Percentiles rank a stretch among this genome's conserved stretches.
Conservation (phyloP, 2,329 filamentous ascomycete genomes). For the Pyricularia pennisetigena region DNA sequence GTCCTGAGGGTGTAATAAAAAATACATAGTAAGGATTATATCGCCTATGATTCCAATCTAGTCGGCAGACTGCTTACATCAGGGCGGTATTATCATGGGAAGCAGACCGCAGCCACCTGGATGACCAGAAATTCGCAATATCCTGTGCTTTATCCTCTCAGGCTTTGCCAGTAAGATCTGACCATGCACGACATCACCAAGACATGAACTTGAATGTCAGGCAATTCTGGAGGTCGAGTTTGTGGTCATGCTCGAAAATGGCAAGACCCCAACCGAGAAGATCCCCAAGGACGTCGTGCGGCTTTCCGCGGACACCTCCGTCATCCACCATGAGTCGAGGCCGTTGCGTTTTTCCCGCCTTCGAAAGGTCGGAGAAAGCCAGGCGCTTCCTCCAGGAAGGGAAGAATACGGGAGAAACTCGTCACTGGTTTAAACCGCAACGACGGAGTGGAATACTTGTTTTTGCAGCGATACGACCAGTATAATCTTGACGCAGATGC, state of each 20-base stretch:
- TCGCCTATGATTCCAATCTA: too few species aligned
- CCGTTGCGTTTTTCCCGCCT: neutral
- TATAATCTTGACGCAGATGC: neutral
- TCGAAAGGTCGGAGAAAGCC: neutral
- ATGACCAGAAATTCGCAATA: too few species aligned
- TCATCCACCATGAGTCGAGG: neutral
- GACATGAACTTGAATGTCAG: too few species aligned
- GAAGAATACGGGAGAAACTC: constrained; percentile 4
- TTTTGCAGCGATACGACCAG: neutral
- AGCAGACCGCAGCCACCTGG: too few species aligned
- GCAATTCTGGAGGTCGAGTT: too few species aligned
- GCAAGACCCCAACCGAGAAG: neutral
- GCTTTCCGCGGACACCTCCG: neutral
- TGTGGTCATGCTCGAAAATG: neutral
- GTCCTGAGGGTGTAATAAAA: too few species aligned
- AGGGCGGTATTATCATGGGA: too few species aligned
- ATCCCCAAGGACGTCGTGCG: neutral
- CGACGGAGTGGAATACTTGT: neutral
- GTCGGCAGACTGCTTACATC: too few species aligned
- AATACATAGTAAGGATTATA: too few species aligned
- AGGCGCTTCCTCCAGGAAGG: neutral
- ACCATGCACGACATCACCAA: too few species aligned
- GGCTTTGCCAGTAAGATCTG: too few species aligned
- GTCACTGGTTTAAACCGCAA: neutral
- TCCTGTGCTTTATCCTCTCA: too few species aligned